These are phyloP conservation scores for Fusarium secorum DNA, from an alignment of 2,329 filamentous ascomycete genomes.

Conservation along the genomic window DNA sequence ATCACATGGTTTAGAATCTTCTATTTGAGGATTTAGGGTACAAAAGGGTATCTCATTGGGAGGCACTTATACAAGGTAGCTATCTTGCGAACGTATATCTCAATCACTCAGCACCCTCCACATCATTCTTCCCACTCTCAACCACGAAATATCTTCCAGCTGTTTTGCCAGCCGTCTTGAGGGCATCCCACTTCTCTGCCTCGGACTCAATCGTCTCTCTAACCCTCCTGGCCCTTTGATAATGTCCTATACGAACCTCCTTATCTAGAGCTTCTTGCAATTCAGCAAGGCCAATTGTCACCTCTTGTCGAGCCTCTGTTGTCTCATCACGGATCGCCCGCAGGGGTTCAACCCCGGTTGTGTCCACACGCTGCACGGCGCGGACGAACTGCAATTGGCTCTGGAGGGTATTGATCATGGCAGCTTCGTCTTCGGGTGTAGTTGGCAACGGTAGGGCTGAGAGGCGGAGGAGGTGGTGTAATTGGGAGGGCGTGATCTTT, in stretches of 20 bases:
- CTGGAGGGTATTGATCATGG: conserved; percentile 77
- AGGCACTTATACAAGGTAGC: neutral
- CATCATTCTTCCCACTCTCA: conserved; percentile 61
- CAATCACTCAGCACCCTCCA: conserved; percentile 32
- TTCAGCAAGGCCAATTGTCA: conserved; percentile 65
- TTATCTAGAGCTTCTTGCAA: conserved; percentile 63
- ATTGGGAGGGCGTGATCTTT: conserved; percentile 69
- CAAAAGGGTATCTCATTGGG: conserved; percentile 28
- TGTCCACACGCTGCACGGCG: conserved; percentile 82
- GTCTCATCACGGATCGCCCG: conserved; percentile 85
- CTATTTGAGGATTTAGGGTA: neutral
- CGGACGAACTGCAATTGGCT: conserved; percentile 92
- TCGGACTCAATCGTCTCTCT: conserved; percentile 51
- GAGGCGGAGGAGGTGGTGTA: conserved; percentile 86
- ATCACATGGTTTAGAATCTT: neutral
- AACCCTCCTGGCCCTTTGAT: conserved; percentile 53
- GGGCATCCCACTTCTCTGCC: conserved; percentile 73
- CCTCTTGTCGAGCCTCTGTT: conserved; percentile 64
- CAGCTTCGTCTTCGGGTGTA: conserved; percentile 66
- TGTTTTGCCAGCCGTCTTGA: conserved; percentile 70
- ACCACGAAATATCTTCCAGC: conserved; percentile 81
- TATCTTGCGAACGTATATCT: neutral
- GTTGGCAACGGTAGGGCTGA: conserved; percentile 83
- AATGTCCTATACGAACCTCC: conserved; percentile 69
- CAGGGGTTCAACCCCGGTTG: conserved; percentile 74